Base-by-base conservation (phyloP, 2,329 filamentous ascomycete species). In the Neurospora sp. region DNA sequence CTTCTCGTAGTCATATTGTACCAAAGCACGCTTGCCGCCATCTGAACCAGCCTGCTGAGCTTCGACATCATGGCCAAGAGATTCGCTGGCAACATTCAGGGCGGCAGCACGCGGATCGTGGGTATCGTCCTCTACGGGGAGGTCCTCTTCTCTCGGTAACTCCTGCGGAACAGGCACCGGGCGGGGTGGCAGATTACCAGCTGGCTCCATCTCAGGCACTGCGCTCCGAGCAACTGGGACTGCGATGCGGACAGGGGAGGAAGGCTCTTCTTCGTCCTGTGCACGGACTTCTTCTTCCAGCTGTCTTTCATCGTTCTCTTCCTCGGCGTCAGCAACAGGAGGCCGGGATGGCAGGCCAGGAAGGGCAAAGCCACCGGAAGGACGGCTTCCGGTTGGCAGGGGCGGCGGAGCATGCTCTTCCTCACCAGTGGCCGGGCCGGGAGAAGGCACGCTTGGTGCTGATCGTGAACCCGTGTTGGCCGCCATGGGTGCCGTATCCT, bases 1-100 rank as follows among this genome's bases (percentile, higher is more conserved):
- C 82, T 96, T 97, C 77, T 97, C 95, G 78, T 99, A 99, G 78
- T 99, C 96, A 79, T 96, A 99, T 77, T 96, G 90, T 41, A 96
- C 88, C 70, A 96, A 77, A 1, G 96, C 96, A 66, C 89, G 88
- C 78, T 90, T 87, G 68, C 91, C 91, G 41, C 86, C 86, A 12
- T 77, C 76, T 36, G 81, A 74, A n/a, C 75, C 75, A 36, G 78
- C 77, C 15, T 79, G 76, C 15, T 77, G 74, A n/a, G 12, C 12
- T 28, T 79, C 76, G 10, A 79, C 75, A 15, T 78, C 79, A 23
- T 80, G 76, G 37, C 78, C 82, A 73, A 83, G 81, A 17, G 80
- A 80, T 68, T 81, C 81, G 74, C 81, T 81, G 23, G 85, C 86
- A 12, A 87, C 84, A 66, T 86, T 84, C 68, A 84, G 82, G 11